Percentiles rank a stretch among this genome's conserved stretches.
Evolutionary conservation across 1,284 basidiomycete species (phyloP).

Genomic region (Laetiporus sulphureus): DNA sequence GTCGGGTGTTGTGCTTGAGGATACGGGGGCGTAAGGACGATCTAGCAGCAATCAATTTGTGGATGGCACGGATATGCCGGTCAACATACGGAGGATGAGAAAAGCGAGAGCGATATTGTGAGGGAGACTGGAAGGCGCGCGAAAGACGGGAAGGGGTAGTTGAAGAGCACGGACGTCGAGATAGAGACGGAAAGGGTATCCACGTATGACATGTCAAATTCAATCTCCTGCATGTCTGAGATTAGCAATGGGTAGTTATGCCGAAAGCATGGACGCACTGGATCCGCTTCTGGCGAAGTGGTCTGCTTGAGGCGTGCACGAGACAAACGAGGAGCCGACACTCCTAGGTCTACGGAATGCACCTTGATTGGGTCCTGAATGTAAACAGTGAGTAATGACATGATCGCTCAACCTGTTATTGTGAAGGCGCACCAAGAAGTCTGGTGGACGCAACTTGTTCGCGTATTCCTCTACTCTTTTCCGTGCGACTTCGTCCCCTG

Average conservation of each 20-base stretch:
- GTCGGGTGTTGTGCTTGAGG: slow-evolving; percentile 30
- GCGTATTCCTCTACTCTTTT: slow-evolving; percentile 63
- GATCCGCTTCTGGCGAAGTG: slow-evolving; percentile 14
- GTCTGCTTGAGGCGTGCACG: slow-evolving; percentile 43
- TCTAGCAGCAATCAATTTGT: slow-evolving; percentile 15
- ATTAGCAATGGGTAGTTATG: not conserved
- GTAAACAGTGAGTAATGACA: too few relatives aligned
- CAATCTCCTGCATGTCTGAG: slow-evolving; percentile 38
- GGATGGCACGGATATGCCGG: not conserved
- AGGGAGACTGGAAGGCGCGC: slow-evolving; percentile 75
- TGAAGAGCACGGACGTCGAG: slow-evolving; percentile 77
- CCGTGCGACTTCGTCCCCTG: slow-evolving; percentile 69
- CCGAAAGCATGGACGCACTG: too few relatives aligned
- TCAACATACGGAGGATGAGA: slow-evolving; percentile 58
- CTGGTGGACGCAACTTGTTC: slow-evolving; percentile 60
- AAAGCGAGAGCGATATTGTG: slow-evolving; percentile 70
- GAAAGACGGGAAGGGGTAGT: slow-evolving; percentile 74
- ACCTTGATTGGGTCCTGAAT: slow-evolving; percentile 69
- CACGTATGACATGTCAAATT: slow-evolving; percentile 62
- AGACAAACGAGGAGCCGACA: slow-evolving; percentile 58
- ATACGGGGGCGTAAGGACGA: slow-evolving; percentile 28
- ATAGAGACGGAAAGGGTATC: slow-evolving; percentile 71
- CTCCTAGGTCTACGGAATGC: slow-evolving; percentile 68
- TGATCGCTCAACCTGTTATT: not conserved
- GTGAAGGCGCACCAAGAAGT: slow-evolving; percentile 50